Evolutionary conservation across 257 asterid species (phyloP).

Genomic region (Salvia miltiorrhiza): DNA sequence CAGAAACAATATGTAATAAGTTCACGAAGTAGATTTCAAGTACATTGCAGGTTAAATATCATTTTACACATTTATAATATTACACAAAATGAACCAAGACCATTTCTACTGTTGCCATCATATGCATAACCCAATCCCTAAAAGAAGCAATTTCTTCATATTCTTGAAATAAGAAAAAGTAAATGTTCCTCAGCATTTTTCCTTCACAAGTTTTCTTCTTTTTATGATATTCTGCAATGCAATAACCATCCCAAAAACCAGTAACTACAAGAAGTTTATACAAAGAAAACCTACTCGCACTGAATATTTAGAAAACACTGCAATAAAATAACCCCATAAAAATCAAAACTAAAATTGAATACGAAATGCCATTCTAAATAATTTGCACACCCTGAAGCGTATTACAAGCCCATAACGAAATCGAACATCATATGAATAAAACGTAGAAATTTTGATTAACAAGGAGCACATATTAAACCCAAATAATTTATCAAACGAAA

Average conservation of each 20-base stretch:
- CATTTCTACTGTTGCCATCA: neutral
- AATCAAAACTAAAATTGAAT: neutral
- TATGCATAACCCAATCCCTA: neutral
- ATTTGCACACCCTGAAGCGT: neutral
- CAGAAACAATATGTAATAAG: neutral
- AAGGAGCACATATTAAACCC: neutral
- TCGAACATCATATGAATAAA: neutral
- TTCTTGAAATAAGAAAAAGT: conserved; percentile 5
- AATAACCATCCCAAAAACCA: neutral
- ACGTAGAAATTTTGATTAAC: neutral
- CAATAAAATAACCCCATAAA: neutral
- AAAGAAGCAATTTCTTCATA: neutral
- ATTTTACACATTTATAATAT: neutral
- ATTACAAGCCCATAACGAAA: neutral
- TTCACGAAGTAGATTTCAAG: neutral
- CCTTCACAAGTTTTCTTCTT: neutral
- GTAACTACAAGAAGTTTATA: neutral
- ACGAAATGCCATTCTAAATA: neutral
- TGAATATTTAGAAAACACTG: neutral
- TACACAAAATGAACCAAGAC: conserved; percentile 9
- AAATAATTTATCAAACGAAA: neutral
- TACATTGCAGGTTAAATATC: neutral
- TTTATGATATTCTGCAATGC: neutral
- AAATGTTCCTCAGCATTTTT: neutral
- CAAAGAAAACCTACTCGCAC: neutral